Evolutionary conservation across 2,329 filamentous ascomycete species (phyloP).

Genomic region (Ophiognomonia clavigignenti-juglandacearum): DNA sequence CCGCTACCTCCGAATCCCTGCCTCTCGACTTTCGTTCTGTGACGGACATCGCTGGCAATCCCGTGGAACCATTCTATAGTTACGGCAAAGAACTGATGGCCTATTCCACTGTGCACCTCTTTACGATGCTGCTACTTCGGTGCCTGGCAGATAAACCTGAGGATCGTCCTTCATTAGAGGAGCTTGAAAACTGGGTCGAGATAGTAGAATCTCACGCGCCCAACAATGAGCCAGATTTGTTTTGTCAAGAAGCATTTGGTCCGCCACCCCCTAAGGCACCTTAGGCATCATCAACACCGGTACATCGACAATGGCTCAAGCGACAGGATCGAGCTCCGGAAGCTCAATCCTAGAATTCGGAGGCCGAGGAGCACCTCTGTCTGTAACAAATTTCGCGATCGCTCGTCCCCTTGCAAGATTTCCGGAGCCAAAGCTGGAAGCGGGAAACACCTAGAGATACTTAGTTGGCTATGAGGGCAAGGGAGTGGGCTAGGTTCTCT

Average conservation of each 20-base stretch:
- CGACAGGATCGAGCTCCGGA: too few relatives aligned
- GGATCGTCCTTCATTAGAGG: neutral
- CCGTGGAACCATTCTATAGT: neutral
- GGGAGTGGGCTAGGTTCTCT: too few relatives aligned
- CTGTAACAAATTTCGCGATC: too few relatives aligned
- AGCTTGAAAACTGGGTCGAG: neutral
- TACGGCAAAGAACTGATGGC: neutral
- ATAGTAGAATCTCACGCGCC: neutral
- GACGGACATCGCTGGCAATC: neutral
- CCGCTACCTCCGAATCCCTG: neutral
- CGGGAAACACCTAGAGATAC: too few relatives aligned
- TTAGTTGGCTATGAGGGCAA: too few relatives aligned
- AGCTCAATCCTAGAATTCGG: too few relatives aligned
- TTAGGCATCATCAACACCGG: too few relatives aligned
- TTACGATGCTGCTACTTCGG: neutral
- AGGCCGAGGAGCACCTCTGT: too few relatives aligned
- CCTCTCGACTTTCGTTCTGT: neutral
- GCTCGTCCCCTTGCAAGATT: too few relatives aligned
- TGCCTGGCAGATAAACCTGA: conserved; percentile 1
- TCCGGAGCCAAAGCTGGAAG: too few relatives aligned
- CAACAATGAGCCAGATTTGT: neutral
- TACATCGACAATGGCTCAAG: too few relatives aligned
- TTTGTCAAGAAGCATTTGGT: neutral
- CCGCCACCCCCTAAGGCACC: too few relatives aligned
- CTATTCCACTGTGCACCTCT: neutral